Percentiles rank a stretch among this genome's conserved stretches.
phyloP scores from a whole-genome alignment of 768 basidiomycete genomes.

The Russula emetica region DNA sequence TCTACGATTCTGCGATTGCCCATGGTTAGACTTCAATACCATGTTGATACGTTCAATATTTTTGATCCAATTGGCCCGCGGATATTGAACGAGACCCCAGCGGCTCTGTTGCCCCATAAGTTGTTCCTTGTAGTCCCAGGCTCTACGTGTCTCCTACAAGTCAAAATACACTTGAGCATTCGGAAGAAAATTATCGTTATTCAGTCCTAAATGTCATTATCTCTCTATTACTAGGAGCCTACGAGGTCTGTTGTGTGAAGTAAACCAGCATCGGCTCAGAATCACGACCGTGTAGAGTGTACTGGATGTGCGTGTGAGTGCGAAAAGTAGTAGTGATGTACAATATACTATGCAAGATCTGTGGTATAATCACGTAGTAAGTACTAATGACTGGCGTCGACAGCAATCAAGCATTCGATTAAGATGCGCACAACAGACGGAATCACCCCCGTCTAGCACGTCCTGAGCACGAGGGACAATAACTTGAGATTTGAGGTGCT shows the following conservation, averaged over 20 bases:
- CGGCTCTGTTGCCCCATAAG: not conserved
- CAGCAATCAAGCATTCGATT: not conserved
- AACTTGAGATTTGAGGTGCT: slow-evolving; percentile 24
- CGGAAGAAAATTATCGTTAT: not conserved
- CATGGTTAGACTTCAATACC: not conserved
- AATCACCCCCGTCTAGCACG: slow-evolving; percentile 18
- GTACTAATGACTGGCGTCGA: slow-evolving; percentile 7
- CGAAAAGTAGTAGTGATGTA: slow-evolving; percentile 16
- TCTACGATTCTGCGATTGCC: not conserved
- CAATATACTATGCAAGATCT: slow-evolving; percentile 20
- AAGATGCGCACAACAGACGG: not conserved
- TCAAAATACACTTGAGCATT: not conserved
- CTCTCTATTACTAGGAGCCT: not conserved
- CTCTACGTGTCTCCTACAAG: not conserved
- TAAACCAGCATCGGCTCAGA: not conserved
- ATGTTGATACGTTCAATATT: not conserved
- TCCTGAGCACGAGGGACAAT: slow-evolving; percentile 23
- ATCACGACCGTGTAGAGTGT: slow-evolving; percentile 5
- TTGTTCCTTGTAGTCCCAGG: not conserved
- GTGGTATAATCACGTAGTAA: slow-evolving; percentile 20
- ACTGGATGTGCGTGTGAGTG: not conserved
- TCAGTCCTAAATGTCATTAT: not conserved
- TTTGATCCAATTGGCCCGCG: slow-evolving; percentile 7
- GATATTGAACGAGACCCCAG: slow-evolving; percentile 12
- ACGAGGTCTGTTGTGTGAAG: not conserved